A percentile compares a stretch with the other conserved stretches of the same genome.
Conservation (phyloP, 441 rosid genomes). For the Geranium incanum region DNA sequence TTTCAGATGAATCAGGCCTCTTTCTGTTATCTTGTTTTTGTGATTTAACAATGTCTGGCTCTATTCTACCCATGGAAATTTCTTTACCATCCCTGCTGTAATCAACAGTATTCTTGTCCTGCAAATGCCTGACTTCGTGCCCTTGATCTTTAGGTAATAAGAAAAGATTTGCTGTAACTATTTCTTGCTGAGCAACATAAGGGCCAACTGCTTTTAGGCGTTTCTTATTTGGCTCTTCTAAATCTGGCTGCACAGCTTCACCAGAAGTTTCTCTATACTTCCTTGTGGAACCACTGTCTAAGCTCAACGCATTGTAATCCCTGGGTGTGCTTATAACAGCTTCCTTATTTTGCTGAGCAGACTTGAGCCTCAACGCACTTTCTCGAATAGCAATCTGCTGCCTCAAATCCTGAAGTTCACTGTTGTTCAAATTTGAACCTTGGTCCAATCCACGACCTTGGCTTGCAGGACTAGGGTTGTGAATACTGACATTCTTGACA, state of each 20-base stretch:
- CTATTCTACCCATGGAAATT: slow-evolving; percentile 29
- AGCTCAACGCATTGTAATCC: slow-evolving; percentile 24
- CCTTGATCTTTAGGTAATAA: slow-evolving; percentile 30
- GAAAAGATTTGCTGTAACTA: slow-evolving; percentile 28
- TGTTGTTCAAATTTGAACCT: slow-evolving; percentile 34
- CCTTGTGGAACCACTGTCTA: slow-evolving; percentile 30
- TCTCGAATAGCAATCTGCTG: slow-evolving; percentile 89
- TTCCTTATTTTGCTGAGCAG: slow-evolving; percentile 53
- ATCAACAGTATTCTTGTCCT: slow-evolving; percentile 25
- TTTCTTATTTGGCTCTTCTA: slow-evolving; percentile 56
- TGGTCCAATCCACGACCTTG: slow-evolving; percentile 40
- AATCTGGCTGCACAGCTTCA: slow-evolving; percentile 33
- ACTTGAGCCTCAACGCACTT: slow-evolving; percentile 68
- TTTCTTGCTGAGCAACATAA: slow-evolving; percentile 33
- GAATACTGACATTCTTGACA: slow-evolving; percentile 30
- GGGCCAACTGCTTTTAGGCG: slow-evolving; percentile 42
- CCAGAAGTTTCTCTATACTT: slow-evolving; percentile 30
- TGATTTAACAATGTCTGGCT: slow-evolving; percentile 29
- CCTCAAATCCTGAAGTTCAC: slow-evolving; percentile 66
- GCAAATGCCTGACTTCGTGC: slow-evolving; percentile 24
- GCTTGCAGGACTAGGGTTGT: slow-evolving; percentile 34
- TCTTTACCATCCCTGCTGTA: slow-evolving; percentile 24
- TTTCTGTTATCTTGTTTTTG: slow-evolving; percentile 33
- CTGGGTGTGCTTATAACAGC: slow-evolving; percentile 26
- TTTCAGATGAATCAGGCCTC: slow-evolving; percentile 29